phyloP scores from a whole-genome alignment of 1,284 basidiomycete genomes.

The Fistulina hepatica region DNA sequence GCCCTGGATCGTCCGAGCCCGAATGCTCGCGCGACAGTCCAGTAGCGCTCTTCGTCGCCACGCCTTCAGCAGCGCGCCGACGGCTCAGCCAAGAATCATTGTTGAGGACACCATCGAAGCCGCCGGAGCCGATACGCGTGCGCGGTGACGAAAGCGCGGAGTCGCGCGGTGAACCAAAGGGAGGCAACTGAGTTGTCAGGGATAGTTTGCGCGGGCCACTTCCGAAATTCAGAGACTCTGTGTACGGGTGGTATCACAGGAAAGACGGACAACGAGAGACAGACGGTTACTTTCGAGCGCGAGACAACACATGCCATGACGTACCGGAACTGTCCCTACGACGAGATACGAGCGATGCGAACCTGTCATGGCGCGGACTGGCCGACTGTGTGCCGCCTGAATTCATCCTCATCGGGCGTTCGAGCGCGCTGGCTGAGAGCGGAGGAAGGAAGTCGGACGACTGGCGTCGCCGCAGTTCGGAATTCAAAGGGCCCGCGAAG shows the following conservation, averaged over 20 bases:
- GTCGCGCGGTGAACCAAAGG: conserved; percentile 47
- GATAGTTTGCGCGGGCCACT: conserved; percentile 55
- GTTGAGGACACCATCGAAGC: conserved; percentile 64
- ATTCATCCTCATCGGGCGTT: conserved; percentile 48
- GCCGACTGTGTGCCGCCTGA: conserved; percentile 31
- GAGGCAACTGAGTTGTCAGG: conserved; percentile 47
- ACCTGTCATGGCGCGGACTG: conserved; percentile 57
- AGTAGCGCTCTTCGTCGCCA: conserved; percentile 32
- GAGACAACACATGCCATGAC: conserved; percentile 7
- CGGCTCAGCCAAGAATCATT: conserved; percentile 58
- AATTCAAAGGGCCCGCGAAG: conserved; percentile 65
- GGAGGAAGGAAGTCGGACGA: conserved; percentile 58
- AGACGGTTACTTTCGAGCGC: conserved; percentile 7
- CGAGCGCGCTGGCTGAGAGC: conserved; percentile 37
- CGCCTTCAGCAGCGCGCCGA: conserved; percentile 44
- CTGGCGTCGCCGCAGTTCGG: conserved; percentile 71
- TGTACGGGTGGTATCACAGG: conserved; percentile 27
- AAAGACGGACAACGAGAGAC: conserved; percentile 22
- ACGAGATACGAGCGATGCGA: conserved; percentile 44
- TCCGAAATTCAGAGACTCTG: conserved; percentile 34
- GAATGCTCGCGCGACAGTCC: conserved; percentile 21
- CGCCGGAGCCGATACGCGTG: conserved; percentile 42
- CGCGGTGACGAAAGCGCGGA: conserved; percentile 52
- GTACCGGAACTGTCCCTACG: conserved; percentile 61
- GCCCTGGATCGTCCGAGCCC: conserved; percentile 17